A percentile compares a stretch with the other conserved stretches of the same genome.
These are phyloP conservation scores for Chlamydomonas sphaeroides DNA, from an alignment of 139 green algal genomes.

Conservation along the genomic window DNA sequence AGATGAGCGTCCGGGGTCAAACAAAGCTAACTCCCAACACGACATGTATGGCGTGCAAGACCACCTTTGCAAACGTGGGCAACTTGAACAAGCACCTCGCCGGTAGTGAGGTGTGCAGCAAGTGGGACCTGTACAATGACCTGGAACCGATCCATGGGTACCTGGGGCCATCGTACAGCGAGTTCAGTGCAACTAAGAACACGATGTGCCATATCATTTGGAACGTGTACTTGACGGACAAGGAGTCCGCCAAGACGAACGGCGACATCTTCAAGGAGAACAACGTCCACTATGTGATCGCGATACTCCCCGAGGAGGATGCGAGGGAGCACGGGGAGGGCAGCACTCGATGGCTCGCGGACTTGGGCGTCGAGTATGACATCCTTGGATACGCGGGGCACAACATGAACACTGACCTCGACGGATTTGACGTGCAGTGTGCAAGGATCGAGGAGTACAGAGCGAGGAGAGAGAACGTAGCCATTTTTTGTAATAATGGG, in stretches of 20 bases:
- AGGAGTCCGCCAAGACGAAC: neutral
- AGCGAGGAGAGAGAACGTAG: neutral
- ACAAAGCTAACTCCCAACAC: neutral
- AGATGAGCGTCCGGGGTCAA: neutral
- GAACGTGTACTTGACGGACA: slow-evolving; percentile 13
- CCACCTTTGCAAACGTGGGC: neutral
- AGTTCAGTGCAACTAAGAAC: no score
- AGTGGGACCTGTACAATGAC: neutral
- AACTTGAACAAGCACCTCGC: neutral
- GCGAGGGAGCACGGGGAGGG: neutral
- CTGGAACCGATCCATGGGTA: neutral
- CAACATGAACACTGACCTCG: neutral
- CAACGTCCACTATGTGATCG: slow-evolving; percentile 5
- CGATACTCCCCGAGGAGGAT: neutral
- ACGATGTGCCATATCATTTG: neutral
- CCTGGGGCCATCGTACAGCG: neutral
- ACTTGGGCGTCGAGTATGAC: neutral
- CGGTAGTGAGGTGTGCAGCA: neutral
- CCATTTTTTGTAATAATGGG: neutral
- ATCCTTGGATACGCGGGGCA: neutral
- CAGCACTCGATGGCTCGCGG: neutral
- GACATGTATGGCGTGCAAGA: neutral
- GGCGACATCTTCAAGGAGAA: slow-evolving; percentile 24
- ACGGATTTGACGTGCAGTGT: neutral
- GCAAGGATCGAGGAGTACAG: neutral